Base-by-base conservation (phyloP, 306 rosid genomes). In the Quillaja saponaria region DNA sequence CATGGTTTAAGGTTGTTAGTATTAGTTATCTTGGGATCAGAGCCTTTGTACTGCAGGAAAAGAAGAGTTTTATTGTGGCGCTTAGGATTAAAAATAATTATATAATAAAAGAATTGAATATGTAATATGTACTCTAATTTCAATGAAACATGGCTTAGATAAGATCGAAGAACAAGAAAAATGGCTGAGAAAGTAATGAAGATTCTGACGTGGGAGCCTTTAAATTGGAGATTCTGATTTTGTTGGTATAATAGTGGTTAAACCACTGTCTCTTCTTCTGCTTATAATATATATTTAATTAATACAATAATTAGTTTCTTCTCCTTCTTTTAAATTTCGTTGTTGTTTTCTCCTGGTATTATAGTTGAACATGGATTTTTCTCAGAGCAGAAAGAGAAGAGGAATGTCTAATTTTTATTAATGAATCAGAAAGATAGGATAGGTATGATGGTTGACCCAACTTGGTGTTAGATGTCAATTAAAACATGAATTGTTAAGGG, bases 141-240 rank as follows among this genome's bases (percentile, higher is more conserved):
- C 51, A 40, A 66, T 8, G 65, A 69, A 33, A 59, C 44, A 66
- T 60, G 82, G 62, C 50, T 69, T 72, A 31, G 75, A 61, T 34
- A 28, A 42, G 55, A 64, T 79, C 38, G 71, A 67, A 72, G 58
- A 35, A 33, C 63, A 61, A 60, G 55, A 49, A 70, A n/a, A 51
- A 25, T 37, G 72, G 74, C 38, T 28, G 65, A 63, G 64, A 63
- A 79, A 76, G 85, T 65, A 76, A 71, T 59, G 78, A 72, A 85
- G 87, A 83, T 88, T 88, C 92, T 85, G 77, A 60, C 84, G 69
- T 73, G 70, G 25, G 53, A 45, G 53, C 31, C 71, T 70, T 52
- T 17, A 49, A n/a, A 68, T 60, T 64, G 81, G 76, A 48, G 80
- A 81, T 87, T 51, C 78, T 77, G 71, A 73, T 73, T 73, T 79